phyloP scores from a whole-genome alignment of 2,329 filamentous ascomycete species.

The Aspergillus melleus region DNA sequence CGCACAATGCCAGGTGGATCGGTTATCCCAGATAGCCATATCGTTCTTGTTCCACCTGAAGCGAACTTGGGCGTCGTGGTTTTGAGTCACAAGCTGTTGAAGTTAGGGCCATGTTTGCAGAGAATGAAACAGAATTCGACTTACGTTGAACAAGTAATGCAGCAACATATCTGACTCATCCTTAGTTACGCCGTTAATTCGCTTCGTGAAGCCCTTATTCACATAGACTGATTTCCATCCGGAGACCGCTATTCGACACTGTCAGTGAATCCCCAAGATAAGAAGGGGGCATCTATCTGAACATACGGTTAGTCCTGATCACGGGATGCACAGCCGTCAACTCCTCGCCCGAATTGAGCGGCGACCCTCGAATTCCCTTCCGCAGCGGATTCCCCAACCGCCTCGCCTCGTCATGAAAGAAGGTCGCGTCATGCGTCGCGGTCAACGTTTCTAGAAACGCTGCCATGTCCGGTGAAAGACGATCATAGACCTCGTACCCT shows the following conservation, averaged over 20 bases:
- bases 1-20: constrained; percentile 47
- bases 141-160: constrained; percentile 43
- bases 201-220: constrained; percentile 42
- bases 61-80: constrained; percentile 53
- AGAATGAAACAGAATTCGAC: too few species aligned
- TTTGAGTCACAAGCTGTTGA: constrained; percentile 39
- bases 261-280: not conserved
- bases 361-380: constrained; percentile 51
- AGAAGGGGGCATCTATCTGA: not conserved
- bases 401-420: constrained; percentile 49
- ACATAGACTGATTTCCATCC: constrained; percentile 61
- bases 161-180: constrained; percentile 47
- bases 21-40: constrained; percentile 31
- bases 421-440: constrained; percentile 56
- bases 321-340: constrained; percentile 57
- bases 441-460: constrained; percentile 61
- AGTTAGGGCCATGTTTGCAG: too few species aligned
- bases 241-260: constrained; percentile 47
- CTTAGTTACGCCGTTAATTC: constrained; percentile 47
- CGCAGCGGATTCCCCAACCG: constrained; percentile 35
- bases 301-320: constrained; percentile 56
- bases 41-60: constrained; percentile 53
- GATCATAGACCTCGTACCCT: constrained; percentile 66
- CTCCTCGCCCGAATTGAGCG: constrained; percentile 55
- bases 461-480: constrained; percentile 57